Base-by-base conservation (phyloP, 495 filamentous ascomycete species). In the Choiromyces venosus region DNA sequence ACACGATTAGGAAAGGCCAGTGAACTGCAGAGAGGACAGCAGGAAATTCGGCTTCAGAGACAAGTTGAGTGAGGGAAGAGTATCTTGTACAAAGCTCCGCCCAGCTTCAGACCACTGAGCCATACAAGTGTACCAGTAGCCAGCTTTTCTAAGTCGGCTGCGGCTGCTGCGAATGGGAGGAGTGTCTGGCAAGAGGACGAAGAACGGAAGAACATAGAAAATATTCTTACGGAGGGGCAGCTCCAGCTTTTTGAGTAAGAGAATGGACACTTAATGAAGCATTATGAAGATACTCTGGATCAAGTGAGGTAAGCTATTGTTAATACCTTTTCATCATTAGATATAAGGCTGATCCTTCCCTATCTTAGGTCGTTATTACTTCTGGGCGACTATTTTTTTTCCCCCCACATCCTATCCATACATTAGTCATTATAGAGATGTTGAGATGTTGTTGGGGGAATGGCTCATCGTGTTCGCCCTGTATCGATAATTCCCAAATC, bases 401-500 rank as follows among this genome's bases (percentile, higher is more conserved):
- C n/a, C 46, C 16, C 46, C 46, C 46, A 56, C 14, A 56, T 56
- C 46, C 46, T n/a, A 56, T 16, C 46, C 46, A 56, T 56, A n/a
- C 46, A 56, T n/a, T n/a, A 56, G 46, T 56, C 14, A n/a, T n/a
- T 16, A n/a, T n/a, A n/a, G 14, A 14, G 46, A 56, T 56, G 46
- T 56, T 67, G 9, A 14, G 14, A 29, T 21, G 19, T 9, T 1
- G 29, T 10, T n/a, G 37, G 40, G 29, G 21, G 68, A 21, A 5
- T 67, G 52, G 52, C 52, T 33, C 12, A 61, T 67, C 93, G 89
- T 10, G 93, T 90, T 52, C 94, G 91, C n/a, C 91, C 91, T 10
- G 91, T 90, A 84, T 97, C 93, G 84, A 98, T 92, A 78, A 98
- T 97, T 80, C 95, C 95, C 44, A 97, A 86, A 82, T 97, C 94